Conservation (phyloP, 441 rosid species). For the Croton laevigatus region DNA sequence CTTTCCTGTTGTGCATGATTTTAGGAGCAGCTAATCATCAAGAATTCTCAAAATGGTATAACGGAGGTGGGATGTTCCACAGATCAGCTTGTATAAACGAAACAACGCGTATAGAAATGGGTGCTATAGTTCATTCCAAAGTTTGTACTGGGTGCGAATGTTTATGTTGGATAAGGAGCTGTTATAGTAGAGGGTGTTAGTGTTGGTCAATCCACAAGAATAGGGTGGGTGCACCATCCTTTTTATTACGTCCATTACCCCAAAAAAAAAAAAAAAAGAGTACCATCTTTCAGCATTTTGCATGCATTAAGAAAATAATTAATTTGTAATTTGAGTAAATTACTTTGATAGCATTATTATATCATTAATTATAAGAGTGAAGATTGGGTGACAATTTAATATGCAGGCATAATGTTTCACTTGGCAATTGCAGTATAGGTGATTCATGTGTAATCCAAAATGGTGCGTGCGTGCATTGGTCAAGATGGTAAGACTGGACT, state of each 20-base stretch:
- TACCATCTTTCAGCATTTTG: too few species aligned
- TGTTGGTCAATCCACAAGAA: constrained; percentile 28
- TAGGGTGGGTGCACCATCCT: too few species aligned
- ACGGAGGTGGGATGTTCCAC: constrained; percentile 64
- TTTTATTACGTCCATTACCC: too few species aligned
- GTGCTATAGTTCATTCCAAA: constrained; percentile 51
- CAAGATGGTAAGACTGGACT: constrained; percentile 51
- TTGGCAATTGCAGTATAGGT: constrained; percentile 58
- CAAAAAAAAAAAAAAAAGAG: too few species aligned
- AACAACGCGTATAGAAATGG: constrained; percentile 44
- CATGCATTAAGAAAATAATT: too few species aligned
- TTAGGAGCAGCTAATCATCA: neutral
- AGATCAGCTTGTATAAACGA: constrained; percentile 48
- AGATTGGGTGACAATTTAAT: neutral
- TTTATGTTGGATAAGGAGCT: constrained; percentile 57
- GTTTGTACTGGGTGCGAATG: constrained; percentile 47
- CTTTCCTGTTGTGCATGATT: neutral
- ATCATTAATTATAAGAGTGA: too few species aligned
- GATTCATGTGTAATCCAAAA: constrained; percentile 55
- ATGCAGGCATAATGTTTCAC: constrained; percentile 52
- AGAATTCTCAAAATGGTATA: constrained; percentile 42
- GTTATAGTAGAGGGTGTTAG: constrained; percentile 57
- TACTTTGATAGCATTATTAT: too few species aligned
- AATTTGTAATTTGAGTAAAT: too few species aligned
- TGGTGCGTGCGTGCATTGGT: constrained; percentile 82